Evolutionary conservation across 2,329 filamentous ascomycete genomes (phyloP).

Genomic region (Botryotinia globosa): DNA sequence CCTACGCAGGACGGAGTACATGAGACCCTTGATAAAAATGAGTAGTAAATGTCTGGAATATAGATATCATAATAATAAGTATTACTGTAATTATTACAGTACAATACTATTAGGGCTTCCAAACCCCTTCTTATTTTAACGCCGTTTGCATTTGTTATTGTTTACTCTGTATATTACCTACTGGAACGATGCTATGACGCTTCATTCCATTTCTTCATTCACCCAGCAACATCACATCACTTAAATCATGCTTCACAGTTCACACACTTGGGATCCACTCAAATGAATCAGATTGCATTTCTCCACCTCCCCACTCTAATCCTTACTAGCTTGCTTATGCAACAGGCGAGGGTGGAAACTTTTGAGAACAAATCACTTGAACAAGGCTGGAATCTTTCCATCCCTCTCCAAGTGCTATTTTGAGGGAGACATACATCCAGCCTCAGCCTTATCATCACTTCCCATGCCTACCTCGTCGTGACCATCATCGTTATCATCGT

Average conservation of each 20-base stretch:
- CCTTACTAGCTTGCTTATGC: slow-evolving; percentile 17
- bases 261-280: slow-evolving; percentile 5
- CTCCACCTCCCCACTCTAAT: not conserved
- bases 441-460: not conserved
- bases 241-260: not conserved
- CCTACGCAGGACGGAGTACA: not conserved
- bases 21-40: not conserved
- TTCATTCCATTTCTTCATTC: slow-evolving; percentile 9
- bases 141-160: not conserved
- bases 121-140: not conserved
- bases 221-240: slow-evolving; percentile 11
- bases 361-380: not conserved
- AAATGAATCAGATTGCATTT: not conserved
- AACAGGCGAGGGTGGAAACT: not conserved
- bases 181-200: too few species aligned
- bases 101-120: not conserved
- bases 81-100: too few species aligned
- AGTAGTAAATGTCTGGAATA: not conserved
- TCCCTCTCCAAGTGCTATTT: not conserved
- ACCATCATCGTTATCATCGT: not conserved
- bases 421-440: not conserved
- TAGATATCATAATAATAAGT: too few species aligned
- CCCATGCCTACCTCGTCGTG: not conserved
- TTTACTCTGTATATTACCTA: not conserved
- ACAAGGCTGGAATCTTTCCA: slow-evolving; percentile 3